Evolutionary conservation across 2,329 filamentous ascomycete species (phyloP), one percentile per base, ranked within the genome.

Genomic region (Dactylellina drechsleri): DNA sequence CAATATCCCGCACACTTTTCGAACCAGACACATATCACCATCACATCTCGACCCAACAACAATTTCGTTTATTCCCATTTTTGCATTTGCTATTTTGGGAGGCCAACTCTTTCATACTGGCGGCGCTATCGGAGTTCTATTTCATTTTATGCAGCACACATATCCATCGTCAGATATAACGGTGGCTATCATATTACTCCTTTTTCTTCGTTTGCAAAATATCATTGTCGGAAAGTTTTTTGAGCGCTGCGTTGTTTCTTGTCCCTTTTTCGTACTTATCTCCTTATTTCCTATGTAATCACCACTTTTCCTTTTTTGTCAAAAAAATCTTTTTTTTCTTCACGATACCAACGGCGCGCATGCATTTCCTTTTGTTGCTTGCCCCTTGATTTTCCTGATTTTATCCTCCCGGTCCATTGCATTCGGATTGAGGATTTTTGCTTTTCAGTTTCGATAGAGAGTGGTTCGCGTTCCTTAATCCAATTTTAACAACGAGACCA

Each of bases 281-380:
- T 62, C 52, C 31, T 57, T 57, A 54, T 52, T 41, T 71, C 47
- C 47, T 61, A 45, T 64, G 43, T 75, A 68, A 75, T 75, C 50
- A 50, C 49, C 8, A 36, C 6, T 0, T 73, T 71, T 64, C 20
- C 58, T 31, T 65, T 64, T 57, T 54, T 47, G 45, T 23, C 28
- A 67, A 58, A 31, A 52, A 60, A 40, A n/a, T n/a, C 28, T 53
- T 60, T 67, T 66, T 20, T 66, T 61, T 43, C 56, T 28, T 68
- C 64, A 75, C 68, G 71, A 75, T 75, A 75, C 71, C 71, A 75
- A 75, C 53, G 71, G 71, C 64, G 64, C 62, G 45, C 53, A 68
- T 68, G 61, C 68, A 47, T 66, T 61, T 64, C 49, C 49, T 60
- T 59, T 49, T 54, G 10, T 49, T 60, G 50, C 50, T 66, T 16